Conservation (phyloP, 768 basidiomycete genomes). For the Tremella mesenterica region DNA sequence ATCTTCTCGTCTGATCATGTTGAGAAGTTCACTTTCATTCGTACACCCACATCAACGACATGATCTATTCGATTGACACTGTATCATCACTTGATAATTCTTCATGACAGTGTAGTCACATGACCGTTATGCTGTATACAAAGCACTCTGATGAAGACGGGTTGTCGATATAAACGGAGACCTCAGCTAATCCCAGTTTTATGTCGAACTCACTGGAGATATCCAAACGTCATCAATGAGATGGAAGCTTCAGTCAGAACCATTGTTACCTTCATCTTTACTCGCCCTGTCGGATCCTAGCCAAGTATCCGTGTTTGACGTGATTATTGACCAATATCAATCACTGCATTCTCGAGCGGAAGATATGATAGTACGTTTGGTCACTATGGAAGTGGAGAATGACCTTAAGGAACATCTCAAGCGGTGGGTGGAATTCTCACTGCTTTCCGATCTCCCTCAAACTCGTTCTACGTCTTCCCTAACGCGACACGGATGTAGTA, state of each 20-base stretch:
- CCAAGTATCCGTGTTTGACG: conserved; percentile 66
- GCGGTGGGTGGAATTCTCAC: conserved; percentile 49
- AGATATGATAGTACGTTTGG: conserved; percentile 74
- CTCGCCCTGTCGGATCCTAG: not conserved
- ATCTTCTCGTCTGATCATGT: too few species aligned
- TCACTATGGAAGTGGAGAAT: conserved; percentile 70
- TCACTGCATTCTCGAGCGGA: conserved; percentile 63
- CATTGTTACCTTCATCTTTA: conserved; percentile 10
- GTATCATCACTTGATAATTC: too few species aligned
- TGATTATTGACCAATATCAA: conserved; percentile 59
- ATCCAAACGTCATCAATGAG: conserved; percentile 7
- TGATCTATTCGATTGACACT: too few species aligned
- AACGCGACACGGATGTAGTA: not conserved
- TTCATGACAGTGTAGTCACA: too few species aligned
- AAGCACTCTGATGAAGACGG: too few species aligned
- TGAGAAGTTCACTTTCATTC: not conserved
- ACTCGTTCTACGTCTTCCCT: not conserved
- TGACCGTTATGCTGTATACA: too few species aligned
- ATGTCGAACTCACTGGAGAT: conserved; percentile 68
- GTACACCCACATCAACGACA: not conserved
- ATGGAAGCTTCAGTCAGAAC: conserved; percentile 19
- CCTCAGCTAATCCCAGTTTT: too few species aligned
- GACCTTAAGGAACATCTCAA: conserved; percentile 65
- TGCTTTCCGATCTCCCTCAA: not conserved
- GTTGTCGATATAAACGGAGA: too few species aligned